Conservation (phyloP, 169 alveolate genomes). For the Eimeria tenella region DNA sequence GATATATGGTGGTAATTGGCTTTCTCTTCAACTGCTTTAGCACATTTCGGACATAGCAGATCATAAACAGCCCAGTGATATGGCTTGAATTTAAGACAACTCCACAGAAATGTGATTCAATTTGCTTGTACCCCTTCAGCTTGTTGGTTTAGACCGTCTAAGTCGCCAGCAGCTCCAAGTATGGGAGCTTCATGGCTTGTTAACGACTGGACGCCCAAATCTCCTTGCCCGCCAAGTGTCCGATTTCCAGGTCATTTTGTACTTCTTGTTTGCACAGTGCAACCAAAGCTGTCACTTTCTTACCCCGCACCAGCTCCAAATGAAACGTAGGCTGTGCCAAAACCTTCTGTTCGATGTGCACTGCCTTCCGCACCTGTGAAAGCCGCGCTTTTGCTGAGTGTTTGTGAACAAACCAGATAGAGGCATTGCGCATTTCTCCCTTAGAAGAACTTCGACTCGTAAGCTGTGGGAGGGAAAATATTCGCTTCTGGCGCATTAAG, state of each 20-base stretch:
- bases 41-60: background rate
- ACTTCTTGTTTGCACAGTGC: background rate
- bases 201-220: conserved; percentile 58
- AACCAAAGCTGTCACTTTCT: background rate
- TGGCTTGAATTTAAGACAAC: background rate
- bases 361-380: background rate
- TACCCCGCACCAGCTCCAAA: too few relatives aligned
- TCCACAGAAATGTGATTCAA: background rate
- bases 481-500: conserved; percentile 95
- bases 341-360: background rate
- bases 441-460: conserved; percentile 89
- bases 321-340: too few relatives aligned
- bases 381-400: background rate
- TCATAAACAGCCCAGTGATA: background rate
- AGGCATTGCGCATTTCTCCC: conserved; percentile 91
- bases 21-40: background rate
- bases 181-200: conserved; percentile 87
- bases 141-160: conserved; percentile 90
- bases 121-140: conserved; percentile 56
- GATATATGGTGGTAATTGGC: conserved; percentile 75
- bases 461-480: conserved; percentile 95
- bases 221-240: conserved; percentile 88
- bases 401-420: conserved; percentile 75
- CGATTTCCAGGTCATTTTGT: conserved; percentile 82
- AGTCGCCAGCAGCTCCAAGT: conserved; percentile 89